Evolutionary conservation across 1,284 basidiomycete genomes (phyloP), one percentile per base, ranked within the genome.

Genomic region (Ustilago crameri): DNA sequence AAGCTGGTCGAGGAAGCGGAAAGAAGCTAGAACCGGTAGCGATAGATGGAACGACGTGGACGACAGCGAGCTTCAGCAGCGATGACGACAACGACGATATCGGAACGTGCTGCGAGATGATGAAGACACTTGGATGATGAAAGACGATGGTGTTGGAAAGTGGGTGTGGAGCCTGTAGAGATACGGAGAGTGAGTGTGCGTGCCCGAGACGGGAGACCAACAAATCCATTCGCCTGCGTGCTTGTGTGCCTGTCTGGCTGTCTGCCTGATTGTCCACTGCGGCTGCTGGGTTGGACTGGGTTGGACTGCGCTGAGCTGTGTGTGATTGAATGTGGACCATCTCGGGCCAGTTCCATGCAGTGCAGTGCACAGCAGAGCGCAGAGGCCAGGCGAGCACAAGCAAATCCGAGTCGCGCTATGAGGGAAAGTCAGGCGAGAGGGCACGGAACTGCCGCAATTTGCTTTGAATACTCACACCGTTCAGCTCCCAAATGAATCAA

Each of bases 91-190:
- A 22, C 22, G 40, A 49, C 9, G 15, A 34, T 3, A 18, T 5
- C 35, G 34, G 32, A 23, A n/a, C 23, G 35, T n/a, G 46, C n/a
- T 27, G 30, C 17, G 38, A 43, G 45, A 34, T 49, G 32, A 23
- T 30, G 30, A 30, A 30, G n/a, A n/a, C n/a, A 38, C 8, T 7
- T 17, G 7, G 40, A 50, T 10, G 15, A 34, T 9, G 18, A 8
- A 37, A 37, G 30, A 23, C 20, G 30, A 44, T 20, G 47, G 12
- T 26, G 32, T 20, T 26, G 52, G 23, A 26, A 47, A 35, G 60
- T 47, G 22, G 48, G 52, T 47, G 60, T 51, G 60, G 47, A 55
- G 52, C 40, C 41, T 14, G 43, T 23, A 48, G 44, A 53, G 46
- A 54, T 24, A 5, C 34, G 55, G 53, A 23, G 30, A 23, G 47